phyloP scores from a whole-genome alignment of 768 basidiomycete genomes.

The Pisolithus microcarpus region DNA sequence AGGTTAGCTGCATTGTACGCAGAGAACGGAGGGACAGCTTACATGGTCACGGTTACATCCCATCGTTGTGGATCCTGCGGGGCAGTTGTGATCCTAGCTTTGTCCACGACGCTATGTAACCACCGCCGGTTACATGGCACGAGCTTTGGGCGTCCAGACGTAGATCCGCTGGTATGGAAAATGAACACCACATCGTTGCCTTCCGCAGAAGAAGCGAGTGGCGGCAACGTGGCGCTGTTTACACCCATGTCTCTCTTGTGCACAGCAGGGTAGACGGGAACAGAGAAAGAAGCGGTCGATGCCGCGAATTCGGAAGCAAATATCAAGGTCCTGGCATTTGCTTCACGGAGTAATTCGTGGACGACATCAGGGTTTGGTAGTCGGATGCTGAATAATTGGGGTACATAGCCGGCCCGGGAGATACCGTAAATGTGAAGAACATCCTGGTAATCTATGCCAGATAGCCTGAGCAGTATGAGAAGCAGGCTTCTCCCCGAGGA shows the following conservation, averaged over 20 bases:
- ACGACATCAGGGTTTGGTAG: slow-evolving; percentile 67
- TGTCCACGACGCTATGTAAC: slow-evolving; percentile 54
- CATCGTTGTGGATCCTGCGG: slow-evolving; percentile 46
- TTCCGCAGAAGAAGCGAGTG: slow-evolving; percentile 27
- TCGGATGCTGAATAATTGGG: slow-evolving; percentile 72
- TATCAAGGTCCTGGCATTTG: slow-evolving; percentile 57
- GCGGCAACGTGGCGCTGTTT: slow-evolving; percentile 36
- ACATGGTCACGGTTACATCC: slow-evolving; percentile 73
- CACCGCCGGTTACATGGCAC: slow-evolving; percentile 65
- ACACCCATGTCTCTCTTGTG: slow-evolving; percentile 32
- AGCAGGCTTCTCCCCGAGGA: not conserved
- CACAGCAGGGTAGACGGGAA: slow-evolving; percentile 44
- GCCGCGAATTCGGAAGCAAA: slow-evolving; percentile 51
- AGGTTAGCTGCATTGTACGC: slow-evolving; percentile 21
- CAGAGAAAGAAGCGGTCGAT: slow-evolving; percentile 37
- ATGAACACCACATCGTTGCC: slow-evolving; percentile 50
- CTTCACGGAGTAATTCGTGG: slow-evolving; percentile 59
- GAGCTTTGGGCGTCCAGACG: slow-evolving; percentile 77
- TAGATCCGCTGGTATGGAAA: slow-evolving; percentile 79
- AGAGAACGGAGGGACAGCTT: slow-evolving; percentile 26
- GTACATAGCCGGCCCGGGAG: slow-evolving; percentile 69
- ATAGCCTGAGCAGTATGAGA: slow-evolving; percentile 43
- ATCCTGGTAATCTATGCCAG: slow-evolving; percentile 66
- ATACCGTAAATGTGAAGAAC: slow-evolving; percentile 69
- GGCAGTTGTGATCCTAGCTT: slow-evolving; percentile 46